Conservation (phyloP, 441 rosid species). For the Gossypium laxum region DNA sequence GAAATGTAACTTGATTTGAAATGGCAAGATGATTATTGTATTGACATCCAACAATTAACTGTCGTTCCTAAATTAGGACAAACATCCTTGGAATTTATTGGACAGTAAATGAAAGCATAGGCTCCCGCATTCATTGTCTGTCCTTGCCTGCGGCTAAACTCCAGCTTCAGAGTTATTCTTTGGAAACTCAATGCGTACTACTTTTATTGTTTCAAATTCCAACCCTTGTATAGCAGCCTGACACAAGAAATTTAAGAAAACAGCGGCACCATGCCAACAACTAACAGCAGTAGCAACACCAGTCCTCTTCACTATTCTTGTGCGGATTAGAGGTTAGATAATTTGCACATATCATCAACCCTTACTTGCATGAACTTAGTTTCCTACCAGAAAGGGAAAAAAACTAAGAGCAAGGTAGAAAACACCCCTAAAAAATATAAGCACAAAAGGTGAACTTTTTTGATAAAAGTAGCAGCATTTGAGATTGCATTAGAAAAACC, state of each 20-base stretch:
- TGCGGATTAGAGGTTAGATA: not conserved
- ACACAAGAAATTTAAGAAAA: not conserved
- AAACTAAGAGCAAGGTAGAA: not conserved
- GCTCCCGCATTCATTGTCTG: not conserved
- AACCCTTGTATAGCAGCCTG: not conserved
- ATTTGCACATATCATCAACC: not conserved
- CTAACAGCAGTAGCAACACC: not conserved
- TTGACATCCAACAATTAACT: not conserved
- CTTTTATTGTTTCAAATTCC: not conserved
- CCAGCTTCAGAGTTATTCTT: not conserved
- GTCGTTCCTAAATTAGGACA: conserved; percentile 7
- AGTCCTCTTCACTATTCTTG: not conserved
- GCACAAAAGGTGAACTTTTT: not conserved
- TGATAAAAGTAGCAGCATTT: not conserved
- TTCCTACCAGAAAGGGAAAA: not conserved
- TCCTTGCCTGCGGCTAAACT: not conserved
- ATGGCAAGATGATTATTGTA: not conserved
- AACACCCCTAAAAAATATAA: not conserved
- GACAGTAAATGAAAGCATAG: not conserved
- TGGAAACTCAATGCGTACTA: not conserved
- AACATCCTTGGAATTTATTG: not conserved
- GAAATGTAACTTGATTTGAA: conserved; percentile 12
- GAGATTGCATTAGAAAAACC: not conserved
- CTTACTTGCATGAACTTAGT: not conserved
- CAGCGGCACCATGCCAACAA: not conserved